Conservation (phyloP, 192 early-diverging fungal species). For the Coemansia sp. region DNA sequence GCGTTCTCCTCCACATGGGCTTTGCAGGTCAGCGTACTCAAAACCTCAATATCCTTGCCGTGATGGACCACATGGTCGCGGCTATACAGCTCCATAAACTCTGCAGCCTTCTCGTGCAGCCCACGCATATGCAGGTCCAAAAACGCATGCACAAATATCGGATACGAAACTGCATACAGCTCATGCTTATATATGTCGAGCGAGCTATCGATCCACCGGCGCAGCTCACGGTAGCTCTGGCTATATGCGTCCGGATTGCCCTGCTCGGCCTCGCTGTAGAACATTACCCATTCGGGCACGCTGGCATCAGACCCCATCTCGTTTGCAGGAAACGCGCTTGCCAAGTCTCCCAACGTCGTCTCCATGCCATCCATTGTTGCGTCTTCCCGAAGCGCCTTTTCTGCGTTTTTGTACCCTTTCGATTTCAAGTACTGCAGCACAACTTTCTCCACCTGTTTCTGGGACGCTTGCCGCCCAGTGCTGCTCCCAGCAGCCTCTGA, state of each 20-base stretch:
- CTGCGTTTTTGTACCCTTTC: conserved; percentile 69
- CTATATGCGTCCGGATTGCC: conserved; percentile 83
- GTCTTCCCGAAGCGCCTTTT: conserved; percentile 62
- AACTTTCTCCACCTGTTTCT: conserved; percentile 57
- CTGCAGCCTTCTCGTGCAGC: conserved; percentile 39
- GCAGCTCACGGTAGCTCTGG: conserved; percentile 71
- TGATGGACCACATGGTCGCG: conserved; percentile 77
- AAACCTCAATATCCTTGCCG: conserved; percentile 63
- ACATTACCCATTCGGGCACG: conserved; percentile 62
- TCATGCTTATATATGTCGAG: conserved; percentile 94
- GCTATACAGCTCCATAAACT: conserved; percentile 75
- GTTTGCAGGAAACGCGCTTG: conserved; percentile 39
- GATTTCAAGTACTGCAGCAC: conserved; percentile 65
- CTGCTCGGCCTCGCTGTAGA: conserved; percentile 68
- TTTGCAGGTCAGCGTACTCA: conserved; percentile 68
- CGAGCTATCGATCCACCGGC: conserved; percentile 89
- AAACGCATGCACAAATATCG: conserved; percentile 89
- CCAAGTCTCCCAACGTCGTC: conserved; percentile 50
- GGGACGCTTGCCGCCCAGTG: conserved; percentile 21
- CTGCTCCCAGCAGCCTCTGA: neutral
- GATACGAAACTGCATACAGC: conserved; percentile 78
- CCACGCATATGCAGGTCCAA: conserved; percentile 71
- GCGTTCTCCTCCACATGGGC: conserved; percentile 79
- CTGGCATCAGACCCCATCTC: conserved; percentile 57
- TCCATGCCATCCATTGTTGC: conserved; percentile 46